Percentiles rank a stretch among this genome's conserved stretches.
phyloP scores from a whole-genome alignment of 108 stramenopile genomes.

The Nitzschia sp. region DNA sequence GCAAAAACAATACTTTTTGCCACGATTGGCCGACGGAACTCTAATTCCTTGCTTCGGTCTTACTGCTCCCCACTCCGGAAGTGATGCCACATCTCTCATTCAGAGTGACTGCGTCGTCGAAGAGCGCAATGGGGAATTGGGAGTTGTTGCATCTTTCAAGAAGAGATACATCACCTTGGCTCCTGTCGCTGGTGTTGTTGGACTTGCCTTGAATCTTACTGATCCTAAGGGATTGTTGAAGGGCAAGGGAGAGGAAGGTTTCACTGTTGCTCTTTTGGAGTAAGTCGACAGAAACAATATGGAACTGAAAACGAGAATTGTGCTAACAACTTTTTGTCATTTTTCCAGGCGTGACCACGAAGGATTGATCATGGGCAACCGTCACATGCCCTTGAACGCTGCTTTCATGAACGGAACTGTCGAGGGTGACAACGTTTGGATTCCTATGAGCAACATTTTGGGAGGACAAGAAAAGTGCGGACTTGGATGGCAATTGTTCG shows the following conservation, averaged over 20 bases:
- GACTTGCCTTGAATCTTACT: slow-evolving; percentile 88
- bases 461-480: slow-evolving; percentile 96
- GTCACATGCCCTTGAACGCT: slow-evolving; percentile 89
- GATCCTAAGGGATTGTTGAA: slow-evolving; percentile 93
- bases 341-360: slow-evolving; percentile 76
- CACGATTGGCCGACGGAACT: slow-evolving; percentile 91
- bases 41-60: slow-evolving; percentile 98
- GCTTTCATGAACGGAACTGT: slow-evolving; percentile 99
- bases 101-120: slow-evolving; percentile 86
- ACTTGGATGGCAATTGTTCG: slow-evolving; percentile 99
- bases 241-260: slow-evolving; percentile 90
- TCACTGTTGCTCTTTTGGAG: slow-evolving; percentile 94
- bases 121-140: slow-evolving; percentile 88
- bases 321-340: slow-evolving; percentile 7
- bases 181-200: slow-evolving; percentile 96
- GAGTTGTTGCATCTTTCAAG: slow-evolving; percentile 94
- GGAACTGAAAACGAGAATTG: neutral
- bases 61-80: slow-evolving; percentile 94
- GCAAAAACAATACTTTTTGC: slow-evolving; percentile 95
- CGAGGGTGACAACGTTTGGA: slow-evolving; percentile 97
- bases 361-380: slow-evolving; percentile 89
- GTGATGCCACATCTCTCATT: slow-evolving; percentile 95
- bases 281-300: slow-evolving; percentile 35
- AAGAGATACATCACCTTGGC: slow-evolving; percentile 99
- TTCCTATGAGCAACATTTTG: slow-evolving; percentile 93